Evolutionary conservation across 2,329 filamentous ascomycete genomes (phyloP).

Genomic region (Hirsutella minnesotensis): DNA sequence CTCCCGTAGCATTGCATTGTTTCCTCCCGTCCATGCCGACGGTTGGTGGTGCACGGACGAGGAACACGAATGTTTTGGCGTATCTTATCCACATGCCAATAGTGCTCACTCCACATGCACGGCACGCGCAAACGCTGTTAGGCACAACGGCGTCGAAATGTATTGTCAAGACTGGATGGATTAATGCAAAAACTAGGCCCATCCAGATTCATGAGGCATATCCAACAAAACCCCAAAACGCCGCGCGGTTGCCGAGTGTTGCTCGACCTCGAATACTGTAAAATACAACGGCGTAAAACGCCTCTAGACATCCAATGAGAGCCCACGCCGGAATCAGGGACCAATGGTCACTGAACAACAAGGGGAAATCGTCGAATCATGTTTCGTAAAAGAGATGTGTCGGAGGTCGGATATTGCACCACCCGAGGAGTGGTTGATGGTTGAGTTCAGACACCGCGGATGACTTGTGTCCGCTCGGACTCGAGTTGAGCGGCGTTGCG

Average conservation of each 20-base stretch:
- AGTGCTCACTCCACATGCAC: too few relatives aligned
- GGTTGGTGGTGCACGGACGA: too few relatives aligned
- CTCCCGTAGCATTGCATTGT: neutral
- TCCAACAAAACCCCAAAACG: conserved; percentile 1
- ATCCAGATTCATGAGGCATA: neutral
- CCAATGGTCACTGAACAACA: neutral
- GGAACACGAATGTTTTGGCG: too few relatives aligned
- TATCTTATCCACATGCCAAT: too few relatives aligned
- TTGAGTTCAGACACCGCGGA: conserved; percentile 63
- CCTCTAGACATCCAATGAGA: conserved; percentile 3
- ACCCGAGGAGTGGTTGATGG: neutral
- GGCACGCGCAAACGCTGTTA: too few relatives aligned
- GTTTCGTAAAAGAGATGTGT: conserved; percentile 2
- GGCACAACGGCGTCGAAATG: too few relatives aligned
- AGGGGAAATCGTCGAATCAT: conserved; percentile 8
- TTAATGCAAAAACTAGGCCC: neutral
- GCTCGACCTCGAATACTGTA: neutral
- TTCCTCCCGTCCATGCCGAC: too few relatives aligned
- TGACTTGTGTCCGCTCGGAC: conserved; percentile 83
- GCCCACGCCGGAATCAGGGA: conserved; percentile 1
- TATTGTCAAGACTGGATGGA: neutral
- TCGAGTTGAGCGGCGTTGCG: conserved; percentile 89
- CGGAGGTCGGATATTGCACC: neutral
- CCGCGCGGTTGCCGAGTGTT: conserved; percentile 5
- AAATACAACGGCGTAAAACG: conserved; percentile 8